phyloP scores from a whole-genome alignment of 192 early-diverging fungal genomes.

The Linderina pennispora region DNA sequence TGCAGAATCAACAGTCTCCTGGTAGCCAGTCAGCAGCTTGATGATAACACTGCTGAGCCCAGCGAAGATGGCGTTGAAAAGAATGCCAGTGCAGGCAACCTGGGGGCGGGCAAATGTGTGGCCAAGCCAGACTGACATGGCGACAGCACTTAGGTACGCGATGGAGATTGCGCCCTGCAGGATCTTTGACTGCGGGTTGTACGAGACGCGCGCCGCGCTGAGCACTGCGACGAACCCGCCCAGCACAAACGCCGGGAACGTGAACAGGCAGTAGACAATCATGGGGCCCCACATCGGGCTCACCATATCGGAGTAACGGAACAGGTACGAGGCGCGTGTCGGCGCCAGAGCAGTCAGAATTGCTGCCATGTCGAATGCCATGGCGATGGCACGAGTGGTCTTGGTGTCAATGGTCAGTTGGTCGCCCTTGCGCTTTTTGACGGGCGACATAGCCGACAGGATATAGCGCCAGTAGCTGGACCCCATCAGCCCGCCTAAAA shows the following conservation, averaged over 20 bases:
- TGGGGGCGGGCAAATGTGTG: constrained; percentile 2
- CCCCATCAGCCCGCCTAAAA: constrained; percentile 43
- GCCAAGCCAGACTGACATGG: constrained; percentile 10
- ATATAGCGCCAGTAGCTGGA: constrained; percentile 18
- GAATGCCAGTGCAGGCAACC: constrained; percentile 13
- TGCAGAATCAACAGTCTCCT: constrained; percentile 11
- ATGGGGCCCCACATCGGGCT: constrained; percentile 57
- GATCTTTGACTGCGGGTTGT: constrained; percentile 5
- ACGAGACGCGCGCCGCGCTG: constrained; percentile 26
- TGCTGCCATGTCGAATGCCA: constrained; percentile 46
- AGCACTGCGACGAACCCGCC: constrained; percentile 46
- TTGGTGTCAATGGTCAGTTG: constrained; percentile 12
- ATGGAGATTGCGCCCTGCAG: constrained; percentile 4
- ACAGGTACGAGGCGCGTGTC: constrained; percentile 35
- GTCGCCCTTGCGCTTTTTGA: background rate
- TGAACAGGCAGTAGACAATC: constrained; percentile 48
- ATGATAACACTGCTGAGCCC: constrained; percentile 19
- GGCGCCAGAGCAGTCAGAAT: constrained; percentile 50
- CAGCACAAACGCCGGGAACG: constrained; percentile 47
- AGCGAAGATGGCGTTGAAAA: constrained; percentile 16
- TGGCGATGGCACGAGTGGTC: constrained; percentile 31
- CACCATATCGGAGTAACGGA: constrained; percentile 46
- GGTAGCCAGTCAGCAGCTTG: constrained; percentile 23
- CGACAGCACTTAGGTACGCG: constrained; percentile 5
- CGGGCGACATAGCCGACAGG: background rate